A percentile compares a stretch with the other conserved stretches of the same genome.
These are phyloP conservation scores for Pseudonitzschia multiseries DNA, from an alignment of 108 stramenopile genomes.

Conservation along the genomic window DNA sequence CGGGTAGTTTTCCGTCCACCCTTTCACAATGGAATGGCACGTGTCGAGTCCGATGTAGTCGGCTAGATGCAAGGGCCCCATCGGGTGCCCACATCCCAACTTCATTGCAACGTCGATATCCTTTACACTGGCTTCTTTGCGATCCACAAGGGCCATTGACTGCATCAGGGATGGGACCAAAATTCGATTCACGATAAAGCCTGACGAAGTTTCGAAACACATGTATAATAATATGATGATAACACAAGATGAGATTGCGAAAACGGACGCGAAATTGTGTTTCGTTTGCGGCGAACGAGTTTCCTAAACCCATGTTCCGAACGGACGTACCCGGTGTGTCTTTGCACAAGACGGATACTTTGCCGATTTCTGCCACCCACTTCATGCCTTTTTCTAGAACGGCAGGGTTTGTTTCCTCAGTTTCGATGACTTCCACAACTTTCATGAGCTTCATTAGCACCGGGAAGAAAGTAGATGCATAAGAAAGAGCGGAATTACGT, in stretches of 20 bases:
- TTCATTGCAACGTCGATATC: conserved; percentile 98
- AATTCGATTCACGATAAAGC: conserved; percentile 99
- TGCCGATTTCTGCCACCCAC: conserved; percentile 88
- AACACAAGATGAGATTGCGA: neutral
- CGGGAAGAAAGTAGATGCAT: conserved; percentile 13
- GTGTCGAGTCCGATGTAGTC: conserved; percentile 98
- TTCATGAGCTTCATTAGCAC: conserved; percentile 75
- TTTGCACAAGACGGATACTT: conserved; percentile 86
- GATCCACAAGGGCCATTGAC: conserved; percentile 93
- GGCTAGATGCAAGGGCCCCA: conserved; percentile 78
- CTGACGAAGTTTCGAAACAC: conserved; percentile 86
- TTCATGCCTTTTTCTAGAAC: conserved; percentile 80
- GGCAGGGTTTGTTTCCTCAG: conserved; percentile 78
- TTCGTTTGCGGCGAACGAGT: neutral
- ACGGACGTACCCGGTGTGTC: conserved; percentile 78
- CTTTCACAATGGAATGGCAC: conserved; percentile 83
- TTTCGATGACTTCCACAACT: conserved; percentile 95
- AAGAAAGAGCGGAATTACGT: neutral
- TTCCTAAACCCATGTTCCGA: neutral
- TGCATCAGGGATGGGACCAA: conserved; percentile 90
- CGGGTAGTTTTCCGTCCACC: conserved; percentile 80
- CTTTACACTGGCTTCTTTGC: conserved; percentile 86
- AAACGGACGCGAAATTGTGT: neutral
- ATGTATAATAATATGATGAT: conserved; percentile 86
- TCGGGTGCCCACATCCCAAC: conserved; percentile 98